These are phyloP conservation scores for Ramalina peruviana DNA, from an alignment of 495 filamentous ascomycete species.

Conservation along the genomic window DNA sequence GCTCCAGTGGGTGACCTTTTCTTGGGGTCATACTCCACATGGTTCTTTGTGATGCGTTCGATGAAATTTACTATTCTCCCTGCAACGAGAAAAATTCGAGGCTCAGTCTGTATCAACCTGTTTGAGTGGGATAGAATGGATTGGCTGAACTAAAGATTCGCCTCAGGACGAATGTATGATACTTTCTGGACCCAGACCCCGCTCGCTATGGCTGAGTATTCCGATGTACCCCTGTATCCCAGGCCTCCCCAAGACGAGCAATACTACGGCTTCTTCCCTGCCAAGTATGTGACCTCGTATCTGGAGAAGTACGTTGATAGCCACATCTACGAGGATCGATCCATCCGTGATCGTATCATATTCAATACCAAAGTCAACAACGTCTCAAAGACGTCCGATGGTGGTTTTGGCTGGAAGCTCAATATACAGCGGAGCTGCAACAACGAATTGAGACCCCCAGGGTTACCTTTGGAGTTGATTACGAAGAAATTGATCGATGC, in stretches of 20 bases:
- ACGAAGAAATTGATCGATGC: slow-evolving; percentile 26
- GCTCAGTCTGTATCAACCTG: not conserved
- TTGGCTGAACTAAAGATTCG: not conserved
- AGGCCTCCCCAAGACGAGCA: not conserved
- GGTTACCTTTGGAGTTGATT: too few relatives aligned
- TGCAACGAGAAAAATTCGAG: too few relatives aligned
- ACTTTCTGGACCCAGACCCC: slow-evolving; percentile 10
- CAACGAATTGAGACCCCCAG: slow-evolving; percentile 3
- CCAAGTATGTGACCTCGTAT: slow-evolving; percentile 28
- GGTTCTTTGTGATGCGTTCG: not conserved
- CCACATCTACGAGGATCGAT: slow-evolving; percentile 18
- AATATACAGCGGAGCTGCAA: not conserved
- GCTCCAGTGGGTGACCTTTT: slow-evolving; percentile 8
- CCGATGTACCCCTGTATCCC: slow-evolving; percentile 16
- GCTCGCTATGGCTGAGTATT: slow-evolving; percentile 15
- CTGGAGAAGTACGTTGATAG: slow-evolving; percentile 26
- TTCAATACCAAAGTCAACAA: slow-evolving; percentile 19
- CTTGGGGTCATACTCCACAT: not conserved
- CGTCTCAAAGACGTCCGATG: slow-evolving; percentile 15
- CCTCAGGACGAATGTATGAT: slow-evolving; percentile 7
- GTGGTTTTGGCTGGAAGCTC: slow-evolving; percentile 11
- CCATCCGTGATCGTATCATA: slow-evolving; percentile 19
- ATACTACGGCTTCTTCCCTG: slow-evolving; percentile 22
- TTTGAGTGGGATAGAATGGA: not conserved
- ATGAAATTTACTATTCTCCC: not conserved